Evolutionary conservation across 106 monocot species (phyloP).

Genomic region (Vanilla planifolia): DNA sequence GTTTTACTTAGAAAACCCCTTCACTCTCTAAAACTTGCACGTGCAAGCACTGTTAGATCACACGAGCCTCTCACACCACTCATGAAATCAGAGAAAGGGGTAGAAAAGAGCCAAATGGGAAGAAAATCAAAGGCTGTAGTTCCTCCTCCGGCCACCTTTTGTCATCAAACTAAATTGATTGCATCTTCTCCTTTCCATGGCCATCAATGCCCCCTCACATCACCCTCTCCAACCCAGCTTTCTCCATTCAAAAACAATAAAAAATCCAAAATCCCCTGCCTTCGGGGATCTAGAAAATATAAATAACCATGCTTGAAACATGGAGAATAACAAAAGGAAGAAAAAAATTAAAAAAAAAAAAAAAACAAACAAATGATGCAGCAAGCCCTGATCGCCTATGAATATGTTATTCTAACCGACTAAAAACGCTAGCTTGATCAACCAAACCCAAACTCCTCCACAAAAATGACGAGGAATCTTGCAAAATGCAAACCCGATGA

Average conservation of each 20-base stretch:
- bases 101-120: not conserved
- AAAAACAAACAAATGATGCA: constrained; percentile 3
- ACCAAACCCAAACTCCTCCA: constrained; percentile 23
- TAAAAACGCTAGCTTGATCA: not conserved
- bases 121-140: not conserved
- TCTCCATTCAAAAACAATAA: not conserved
- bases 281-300: constrained; percentile 15
- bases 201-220: not conserved
- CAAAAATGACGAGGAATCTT: constrained; percentile 28
- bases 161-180: not conserved
- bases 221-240: constrained; percentile 1
- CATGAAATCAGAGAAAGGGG: not conserved
- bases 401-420: not conserved
- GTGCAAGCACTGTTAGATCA: not conserved
- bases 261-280: constrained; percentile 18
- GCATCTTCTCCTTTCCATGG: not conserved
- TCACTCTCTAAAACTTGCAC: not conserved
- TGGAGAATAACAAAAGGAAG: no score
- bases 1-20: no score
- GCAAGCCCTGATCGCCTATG: constrained; percentile 2
- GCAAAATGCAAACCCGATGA: constrained; percentile 13
- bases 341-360: constrained; percentile 6
- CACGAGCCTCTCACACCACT: not conserved
- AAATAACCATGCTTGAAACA: not conserved
- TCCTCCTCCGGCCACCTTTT: no score